These are phyloP conservation scores for Nitzschia palea DNA, from an alignment of 108 stramenopile species.

Conservation along the genomic window DNA sequence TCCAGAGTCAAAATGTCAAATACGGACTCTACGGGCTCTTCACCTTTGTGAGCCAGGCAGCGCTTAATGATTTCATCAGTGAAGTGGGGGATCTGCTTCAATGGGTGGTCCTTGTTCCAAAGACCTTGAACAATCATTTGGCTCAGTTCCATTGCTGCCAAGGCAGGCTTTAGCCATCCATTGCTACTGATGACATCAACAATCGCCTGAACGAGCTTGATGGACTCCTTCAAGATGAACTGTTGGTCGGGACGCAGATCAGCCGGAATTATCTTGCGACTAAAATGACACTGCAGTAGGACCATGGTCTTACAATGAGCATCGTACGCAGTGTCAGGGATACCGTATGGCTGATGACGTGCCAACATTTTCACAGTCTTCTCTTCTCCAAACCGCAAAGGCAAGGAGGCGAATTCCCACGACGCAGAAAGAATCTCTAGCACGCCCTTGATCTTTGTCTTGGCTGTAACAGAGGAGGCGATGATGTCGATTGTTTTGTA, in stretches of 20 bases:
- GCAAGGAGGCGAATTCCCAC: constrained; percentile 86
- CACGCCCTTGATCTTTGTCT: constrained; percentile 92
- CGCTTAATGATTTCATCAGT: constrained; percentile 86
- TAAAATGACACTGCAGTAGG: constrained; percentile 91
- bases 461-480: constrained; percentile 91
- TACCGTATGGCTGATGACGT: constrained; percentile 71
- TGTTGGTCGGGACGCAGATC: constrained; percentile 87
- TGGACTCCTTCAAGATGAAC: constrained; percentile 72
- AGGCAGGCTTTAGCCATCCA: constrained; percentile 96
- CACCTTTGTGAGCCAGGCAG: constrained; percentile 67
- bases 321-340: constrained; percentile 78
- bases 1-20: constrained; percentile 94
- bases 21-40: constrained; percentile 82
- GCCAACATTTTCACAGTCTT: constrained; percentile 85
- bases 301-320: constrained; percentile 91
- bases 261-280: constrained; percentile 71
- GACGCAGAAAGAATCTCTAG: constrained; percentile 95
- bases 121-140: constrained; percentile 98
- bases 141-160: constrained; percentile 98
- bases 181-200: constrained; percentile 98
- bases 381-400: constrained; percentile 93
- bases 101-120: constrained; percentile 92
- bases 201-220: constrained; percentile 89
- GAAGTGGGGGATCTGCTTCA: constrained; percentile 96
- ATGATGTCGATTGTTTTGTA: constrained; percentile 98